Percentiles rank a stretch among this genome's conserved stretches.
phyloP scores from a whole-genome alignment of 2,329 filamentous ascomycete genomes.

The Taxawa tesnikishii region DNA sequence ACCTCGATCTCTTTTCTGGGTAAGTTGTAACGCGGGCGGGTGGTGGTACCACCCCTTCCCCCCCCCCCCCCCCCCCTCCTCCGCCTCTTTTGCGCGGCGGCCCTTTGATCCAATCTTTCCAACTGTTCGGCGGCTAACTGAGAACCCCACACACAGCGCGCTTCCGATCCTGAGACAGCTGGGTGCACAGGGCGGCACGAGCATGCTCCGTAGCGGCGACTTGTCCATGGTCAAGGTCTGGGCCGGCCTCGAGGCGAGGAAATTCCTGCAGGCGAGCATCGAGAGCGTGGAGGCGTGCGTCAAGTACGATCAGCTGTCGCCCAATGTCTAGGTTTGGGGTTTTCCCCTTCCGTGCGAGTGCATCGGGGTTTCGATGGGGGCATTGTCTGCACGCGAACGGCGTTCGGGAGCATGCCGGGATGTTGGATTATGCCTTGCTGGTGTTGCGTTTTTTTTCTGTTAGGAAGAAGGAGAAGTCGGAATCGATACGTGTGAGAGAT shows the following conservation, averaged over 20 bases:
- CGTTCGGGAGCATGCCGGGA: too few relatives aligned
- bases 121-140: constrained; percentile 7
- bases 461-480: too few relatives aligned
- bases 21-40: constrained; percentile 22
- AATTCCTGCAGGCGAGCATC: constrained; percentile 79
- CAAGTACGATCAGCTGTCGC: constrained; percentile 78
- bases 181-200: constrained; percentile 60
- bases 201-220: constrained; percentile 35
- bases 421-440: too few relatives aligned
- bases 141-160: constrained; percentile 48
- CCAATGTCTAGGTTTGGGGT: constrained; percentile 83
- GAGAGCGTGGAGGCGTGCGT: constrained; percentile 85
- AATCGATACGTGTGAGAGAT: too few relatives aligned
- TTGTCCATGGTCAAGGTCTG: constrained; percentile 73
- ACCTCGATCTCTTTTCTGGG: constrained; percentile 74
- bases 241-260: constrained; percentile 78
- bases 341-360: too few relatives aligned
- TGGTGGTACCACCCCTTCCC: not conserved
- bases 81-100: not conserved
- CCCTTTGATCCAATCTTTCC: constrained; percentile 5
- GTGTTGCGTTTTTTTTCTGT: too few relatives aligned
- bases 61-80: not conserved
- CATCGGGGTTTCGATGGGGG: too few relatives aligned
- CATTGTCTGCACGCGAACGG: too few relatives aligned
- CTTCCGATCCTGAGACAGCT: constrained; percentile 83